Evolutionary conservation across 2,329 filamentous ascomycete species (phyloP).

Genomic region (Canariomyces notabilis): DNA sequence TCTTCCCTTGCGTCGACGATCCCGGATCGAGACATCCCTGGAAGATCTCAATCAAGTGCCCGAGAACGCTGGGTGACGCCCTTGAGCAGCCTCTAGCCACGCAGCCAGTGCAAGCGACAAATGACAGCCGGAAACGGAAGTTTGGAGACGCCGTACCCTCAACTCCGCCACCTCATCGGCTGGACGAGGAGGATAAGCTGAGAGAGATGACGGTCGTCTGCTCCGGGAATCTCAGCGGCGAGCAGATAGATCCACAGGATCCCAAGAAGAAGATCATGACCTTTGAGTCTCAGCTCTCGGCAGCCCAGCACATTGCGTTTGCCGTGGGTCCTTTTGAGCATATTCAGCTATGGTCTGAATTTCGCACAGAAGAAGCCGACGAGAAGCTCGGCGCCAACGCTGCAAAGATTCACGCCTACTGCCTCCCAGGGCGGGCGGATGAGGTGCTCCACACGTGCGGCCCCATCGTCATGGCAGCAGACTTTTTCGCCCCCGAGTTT

Average conservation of each 20-base stretch:
- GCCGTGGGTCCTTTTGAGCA: slow-evolving; percentile 93
- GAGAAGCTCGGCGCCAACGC: slow-evolving; percentile 85
- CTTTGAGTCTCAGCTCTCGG: slow-evolving; percentile 69
- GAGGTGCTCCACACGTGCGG: slow-evolving; percentile 85
- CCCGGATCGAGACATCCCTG: slow-evolving; percentile 75
- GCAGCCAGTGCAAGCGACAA: slow-evolving; percentile 29
- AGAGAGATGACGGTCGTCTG: slow-evolving; percentile 87
- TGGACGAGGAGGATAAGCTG: slow-evolving; percentile 74
- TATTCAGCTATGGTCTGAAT: slow-evolving; percentile 78
- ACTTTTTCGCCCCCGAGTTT: slow-evolving; percentile 83
- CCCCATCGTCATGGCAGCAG: slow-evolving; percentile 79
- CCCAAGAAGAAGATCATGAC: slow-evolving; percentile 81
- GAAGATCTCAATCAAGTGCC: slow-evolving; percentile 82
- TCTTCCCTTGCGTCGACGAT: slow-evolving; percentile 93
- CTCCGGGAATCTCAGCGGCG: slow-evolving; percentile 82
- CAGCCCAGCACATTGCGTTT: slow-evolving; percentile 87
- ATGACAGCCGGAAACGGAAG: slow-evolving; percentile 36
- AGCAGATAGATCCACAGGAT: slow-evolving; percentile 70
- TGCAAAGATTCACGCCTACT: slow-evolving; percentile 85
- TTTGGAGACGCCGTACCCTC: slow-evolving; percentile 31
- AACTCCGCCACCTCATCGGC: slow-evolving; percentile 17
- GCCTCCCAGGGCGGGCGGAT: slow-evolving; percentile 73
- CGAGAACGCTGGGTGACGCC: slow-evolving; percentile 79
- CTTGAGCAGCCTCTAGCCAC: slow-evolving; percentile 45
- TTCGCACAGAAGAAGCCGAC: slow-evolving; percentile 84